Conservation (phyloP, 75 land plant species). For the Gnetum montanum region DNA sequence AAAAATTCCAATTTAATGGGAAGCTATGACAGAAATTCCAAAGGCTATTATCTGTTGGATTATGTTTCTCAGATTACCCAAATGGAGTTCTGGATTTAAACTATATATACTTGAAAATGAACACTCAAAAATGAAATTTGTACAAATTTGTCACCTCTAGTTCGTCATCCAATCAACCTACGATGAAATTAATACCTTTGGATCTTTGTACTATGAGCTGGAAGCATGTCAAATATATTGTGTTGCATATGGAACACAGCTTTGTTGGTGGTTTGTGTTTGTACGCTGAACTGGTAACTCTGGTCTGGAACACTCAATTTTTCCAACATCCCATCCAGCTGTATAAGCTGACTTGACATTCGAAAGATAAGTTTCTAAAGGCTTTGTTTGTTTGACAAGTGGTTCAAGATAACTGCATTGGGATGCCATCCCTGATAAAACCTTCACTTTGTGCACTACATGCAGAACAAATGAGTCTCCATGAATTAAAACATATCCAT, state of each 20-base stretch:
- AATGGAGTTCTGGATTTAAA: too few species aligned
- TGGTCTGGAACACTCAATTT: conserved; percentile 44
- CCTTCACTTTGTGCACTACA: conserved; percentile 27
- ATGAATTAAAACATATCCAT: too few species aligned
- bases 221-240: conserved; percentile 60
- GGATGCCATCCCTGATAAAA: conserved; percentile 11
- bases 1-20: too few species aligned
- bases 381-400: conserved; percentile 6
- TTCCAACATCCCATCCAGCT: conserved; percentile 38
- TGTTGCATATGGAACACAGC: conserved; percentile 56
- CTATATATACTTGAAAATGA: too few species aligned
- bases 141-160: too few species aligned
- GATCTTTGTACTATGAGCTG: too few species aligned
- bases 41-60: too few species aligned
- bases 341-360: conserved; percentile 9
- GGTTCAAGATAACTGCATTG: conserved; percentile 15
- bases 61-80: too few species aligned
- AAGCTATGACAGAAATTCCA: too few species aligned
- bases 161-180: too few species aligned
- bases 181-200: too few species aligned
- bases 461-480: background rate
- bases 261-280: conserved; percentile 21
- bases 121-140: too few species aligned
- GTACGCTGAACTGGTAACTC: conserved; percentile 30
- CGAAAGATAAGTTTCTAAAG: conserved; percentile 6